phyloP scores from a whole-genome alignment of 2,329 filamentous ascomycete genomes.

The Diatrype stigma region DNA sequence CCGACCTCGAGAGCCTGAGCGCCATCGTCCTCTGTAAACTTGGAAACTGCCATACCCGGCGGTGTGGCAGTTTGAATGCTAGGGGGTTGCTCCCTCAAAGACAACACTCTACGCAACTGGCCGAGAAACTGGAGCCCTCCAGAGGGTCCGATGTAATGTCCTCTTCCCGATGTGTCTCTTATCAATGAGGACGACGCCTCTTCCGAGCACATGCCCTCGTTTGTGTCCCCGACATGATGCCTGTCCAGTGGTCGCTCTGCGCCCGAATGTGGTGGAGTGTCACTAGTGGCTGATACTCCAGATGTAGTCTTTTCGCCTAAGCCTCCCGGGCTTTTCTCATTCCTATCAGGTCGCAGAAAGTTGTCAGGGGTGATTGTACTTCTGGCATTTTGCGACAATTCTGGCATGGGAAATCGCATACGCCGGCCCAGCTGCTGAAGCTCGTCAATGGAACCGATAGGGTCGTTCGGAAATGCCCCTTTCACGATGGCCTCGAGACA shows the following conservation, averaged over 20 bases:
- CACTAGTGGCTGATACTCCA: background rate
- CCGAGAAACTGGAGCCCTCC: slow-evolving; percentile 33
- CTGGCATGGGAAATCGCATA: slow-evolving; percentile 31
- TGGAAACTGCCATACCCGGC: slow-evolving; percentile 6
- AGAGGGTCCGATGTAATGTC: slow-evolving; percentile 35
- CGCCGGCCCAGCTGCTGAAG: slow-evolving; percentile 26
- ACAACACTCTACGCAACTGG: slow-evolving; percentile 29
- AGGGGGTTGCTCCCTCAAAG: slow-evolving; percentile 14
- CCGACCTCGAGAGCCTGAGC: slow-evolving; percentile 23
- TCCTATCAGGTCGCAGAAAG: background rate
- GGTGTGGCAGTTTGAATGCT: background rate
- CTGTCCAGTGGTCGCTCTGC: background rate
- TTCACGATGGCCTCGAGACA: slow-evolving; percentile 34
- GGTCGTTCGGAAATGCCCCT: slow-evolving; percentile 29
- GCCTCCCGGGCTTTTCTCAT: background rate
- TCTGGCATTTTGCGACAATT: slow-evolving; percentile 17
- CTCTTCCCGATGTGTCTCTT: slow-evolving; percentile 29
- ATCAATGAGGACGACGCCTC: slow-evolving; percentile 18
- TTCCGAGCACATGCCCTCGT: background rate
- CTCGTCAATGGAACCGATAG: slow-evolving; percentile 23
- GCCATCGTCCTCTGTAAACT: slow-evolving; percentile 20
- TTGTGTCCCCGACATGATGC: background rate
- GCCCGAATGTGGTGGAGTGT: background rate
- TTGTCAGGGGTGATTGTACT: slow-evolving; percentile 9
- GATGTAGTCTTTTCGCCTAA: slow-evolving; percentile 4